Percentiles rank a stretch among this genome's conserved stretches.
These are phyloP conservation scores for Cladorrhinum sp. DNA, from an alignment of 2,329 filamentous ascomycete genomes.

Conservation along the genomic window DNA sequence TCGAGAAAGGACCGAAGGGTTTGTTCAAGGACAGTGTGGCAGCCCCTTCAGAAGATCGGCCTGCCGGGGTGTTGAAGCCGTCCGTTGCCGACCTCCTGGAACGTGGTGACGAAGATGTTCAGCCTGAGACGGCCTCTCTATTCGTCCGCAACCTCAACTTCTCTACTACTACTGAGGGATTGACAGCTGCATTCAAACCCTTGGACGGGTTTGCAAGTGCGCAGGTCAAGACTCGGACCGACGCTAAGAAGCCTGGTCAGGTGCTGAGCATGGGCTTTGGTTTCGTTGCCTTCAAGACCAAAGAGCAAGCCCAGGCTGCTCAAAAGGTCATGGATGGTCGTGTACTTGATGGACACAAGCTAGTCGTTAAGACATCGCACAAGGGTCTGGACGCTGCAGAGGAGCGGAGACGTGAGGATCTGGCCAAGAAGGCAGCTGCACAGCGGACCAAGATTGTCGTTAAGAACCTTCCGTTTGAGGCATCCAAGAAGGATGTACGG, in stretches of 20 bases:
- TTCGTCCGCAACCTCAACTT: constrained; percentile 96
- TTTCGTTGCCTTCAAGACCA: constrained; percentile 83
- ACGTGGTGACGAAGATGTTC: constrained; percentile 49
- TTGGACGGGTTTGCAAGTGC: constrained; percentile 87
- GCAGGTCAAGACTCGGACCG: constrained; percentile 86
- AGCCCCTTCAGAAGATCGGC: constrained; percentile 34
- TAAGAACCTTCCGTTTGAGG: constrained; percentile 97
- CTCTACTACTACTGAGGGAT: constrained; percentile 71
- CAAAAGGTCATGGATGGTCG: constrained; percentile 83
- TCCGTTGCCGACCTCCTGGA: constrained; percentile 68
- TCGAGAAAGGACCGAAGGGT: constrained; percentile 88
- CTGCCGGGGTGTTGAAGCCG: constrained; percentile 55
- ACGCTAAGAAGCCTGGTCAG: constrained; percentile 86
- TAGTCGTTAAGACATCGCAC: constrained; percentile 83
- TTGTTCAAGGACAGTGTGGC: constrained; percentile 54
- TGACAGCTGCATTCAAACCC: constrained; percentile 74
- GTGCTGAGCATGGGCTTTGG: constrained; percentile 96
- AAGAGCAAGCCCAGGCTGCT: constrained; percentile 75
- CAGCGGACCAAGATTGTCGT: constrained; percentile 90
- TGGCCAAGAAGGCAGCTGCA: constrained; percentile 72
- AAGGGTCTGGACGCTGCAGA: constrained; percentile 84
- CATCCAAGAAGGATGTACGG: constrained; percentile 86
- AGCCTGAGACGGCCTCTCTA: constrained; percentile 70
- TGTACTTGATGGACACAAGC: constrained; percentile 79
- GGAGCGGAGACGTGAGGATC: constrained; percentile 78